phyloP scores from a whole-genome alignment of 257 asterid species.

The Nicotiana undulata region DNA sequence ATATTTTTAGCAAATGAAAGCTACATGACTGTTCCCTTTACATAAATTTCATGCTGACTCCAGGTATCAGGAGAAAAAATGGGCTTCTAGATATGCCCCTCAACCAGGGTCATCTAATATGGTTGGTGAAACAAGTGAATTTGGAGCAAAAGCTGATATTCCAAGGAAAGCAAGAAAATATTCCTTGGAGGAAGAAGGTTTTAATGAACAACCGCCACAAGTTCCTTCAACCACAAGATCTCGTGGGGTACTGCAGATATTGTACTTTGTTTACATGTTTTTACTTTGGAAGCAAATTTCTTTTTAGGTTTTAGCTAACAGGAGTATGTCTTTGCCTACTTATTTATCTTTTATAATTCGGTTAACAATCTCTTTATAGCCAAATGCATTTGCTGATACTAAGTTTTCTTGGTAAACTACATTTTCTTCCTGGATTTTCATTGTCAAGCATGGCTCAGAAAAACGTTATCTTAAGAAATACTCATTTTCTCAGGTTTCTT shows the following conservation, averaged over 20 bases:
- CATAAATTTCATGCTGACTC: background rate
- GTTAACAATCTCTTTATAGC: background rate
- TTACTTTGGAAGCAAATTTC: background rate
- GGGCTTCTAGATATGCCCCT: conserved; percentile 46
- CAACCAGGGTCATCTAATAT: conserved; percentile 35
- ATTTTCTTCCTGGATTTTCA: background rate
- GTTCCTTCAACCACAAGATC: conserved; percentile 29
- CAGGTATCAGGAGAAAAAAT: conserved; percentile 70
- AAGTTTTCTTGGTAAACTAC: background rate
- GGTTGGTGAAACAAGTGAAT: conserved; percentile 13
- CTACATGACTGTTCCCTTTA: background rate
- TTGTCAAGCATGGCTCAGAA: background rate
- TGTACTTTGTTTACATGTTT: background rate
- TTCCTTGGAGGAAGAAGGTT: conserved; percentile 75
- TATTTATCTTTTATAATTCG: background rate
- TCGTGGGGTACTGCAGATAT: conserved; percentile 52
- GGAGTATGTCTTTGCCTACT: background rate
- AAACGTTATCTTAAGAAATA: background rate
- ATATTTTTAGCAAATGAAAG: background rate
- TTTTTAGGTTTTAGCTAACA: background rate
- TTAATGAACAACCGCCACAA: conserved; percentile 27
- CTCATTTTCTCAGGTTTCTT: conserved; percentile 46
- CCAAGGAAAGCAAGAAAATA: conserved; percentile 90
- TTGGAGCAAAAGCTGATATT: conserved; percentile 28
- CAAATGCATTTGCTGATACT: background rate